phyloP scores from a whole-genome alignment of 2,329 filamentous ascomycete species.

The Dendrostoma leiphaemia region DNA sequence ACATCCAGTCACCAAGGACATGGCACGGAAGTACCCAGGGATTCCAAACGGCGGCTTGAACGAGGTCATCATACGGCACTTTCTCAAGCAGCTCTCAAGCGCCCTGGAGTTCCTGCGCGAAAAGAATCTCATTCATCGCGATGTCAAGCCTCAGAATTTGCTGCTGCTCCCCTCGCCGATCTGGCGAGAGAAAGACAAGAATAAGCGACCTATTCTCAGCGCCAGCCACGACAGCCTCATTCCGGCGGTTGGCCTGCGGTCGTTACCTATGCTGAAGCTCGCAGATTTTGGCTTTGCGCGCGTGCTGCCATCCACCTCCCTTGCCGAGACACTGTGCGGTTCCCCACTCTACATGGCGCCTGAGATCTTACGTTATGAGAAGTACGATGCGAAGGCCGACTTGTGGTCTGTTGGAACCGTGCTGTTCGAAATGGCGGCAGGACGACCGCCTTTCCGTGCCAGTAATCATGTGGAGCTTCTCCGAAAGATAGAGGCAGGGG shows the following conservation, averaged over 20 bases:
- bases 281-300: slow-evolving; percentile 99
- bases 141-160: slow-evolving; percentile 96
- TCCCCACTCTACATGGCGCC: slow-evolving; percentile 98
- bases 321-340: slow-evolving; percentile 94
- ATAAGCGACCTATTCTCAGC: slow-evolving; percentile 68
- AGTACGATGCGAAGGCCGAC: slow-evolving; percentile 95
- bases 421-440: slow-evolving; percentile 90
- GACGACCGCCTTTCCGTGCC: slow-evolving; percentile 86
- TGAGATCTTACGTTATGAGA: slow-evolving; percentile 94
- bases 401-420: slow-evolving; percentile 98
- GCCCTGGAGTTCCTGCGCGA: slow-evolving; percentile 84
- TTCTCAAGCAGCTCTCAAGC: slow-evolving; percentile 90
- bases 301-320: slow-evolving; percentile 82
- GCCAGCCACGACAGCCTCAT: slow-evolving; percentile 78
- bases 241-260: slow-evolving; percentile 75
- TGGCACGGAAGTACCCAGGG: slow-evolving; percentile 74
- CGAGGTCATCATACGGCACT: slow-evolving; percentile 95
- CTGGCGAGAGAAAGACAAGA: slow-evolving; percentile 61
- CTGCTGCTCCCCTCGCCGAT: slow-evolving; percentile 79
- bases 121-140: slow-evolving; percentile 88
- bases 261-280: slow-evolving; percentile 93
- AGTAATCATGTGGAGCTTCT: slow-evolving; percentile 93
- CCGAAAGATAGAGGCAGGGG: slow-evolving; percentile 83
- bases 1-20: slow-evolving; percentile 55
- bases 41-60: slow-evolving; percentile 91